Percentiles rank a stretch among this genome's conserved stretches.
phyloP scores from a whole-genome alignment of 2,329 filamentous ascomycete genomes.

The Geoglossum cookeanum region DNA sequence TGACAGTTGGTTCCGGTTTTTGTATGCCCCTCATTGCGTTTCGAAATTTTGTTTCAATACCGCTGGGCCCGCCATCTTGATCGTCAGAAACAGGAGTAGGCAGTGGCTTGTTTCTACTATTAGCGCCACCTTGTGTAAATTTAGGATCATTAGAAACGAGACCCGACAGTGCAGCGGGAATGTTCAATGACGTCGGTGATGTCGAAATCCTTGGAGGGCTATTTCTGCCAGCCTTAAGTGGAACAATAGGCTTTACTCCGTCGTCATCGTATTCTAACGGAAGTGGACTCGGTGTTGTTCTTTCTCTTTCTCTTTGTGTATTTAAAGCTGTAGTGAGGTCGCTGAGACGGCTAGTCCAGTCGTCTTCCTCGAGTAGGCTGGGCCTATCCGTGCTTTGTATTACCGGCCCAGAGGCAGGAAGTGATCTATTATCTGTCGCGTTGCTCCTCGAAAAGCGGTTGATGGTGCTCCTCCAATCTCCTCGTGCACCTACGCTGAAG shows the following conservation, averaged over 20 bases:
- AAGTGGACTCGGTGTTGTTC: not conserved
- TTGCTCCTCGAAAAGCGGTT: conserved; percentile 45
- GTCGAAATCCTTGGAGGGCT: conserved; percentile 18
- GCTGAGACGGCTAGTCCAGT: not conserved
- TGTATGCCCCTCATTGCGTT: conserved; percentile 2
- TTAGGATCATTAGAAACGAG: not conserved
- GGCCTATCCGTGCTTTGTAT: conserved; percentile 21
- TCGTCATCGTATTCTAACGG: conserved; percentile 15
- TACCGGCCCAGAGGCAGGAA: conserved; percentile 30
- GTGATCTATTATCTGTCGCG: conserved; percentile 41
- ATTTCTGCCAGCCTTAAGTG: conserved; percentile 22
- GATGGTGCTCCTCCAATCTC: conserved; percentile 53
- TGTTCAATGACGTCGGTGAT: conserved; percentile 8
- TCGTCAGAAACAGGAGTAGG: not conserved
- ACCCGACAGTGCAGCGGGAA: conserved; percentile 10
- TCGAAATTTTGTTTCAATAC: not conserved
- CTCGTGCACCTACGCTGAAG: conserved; percentile 18
- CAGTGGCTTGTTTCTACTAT: not conserved
- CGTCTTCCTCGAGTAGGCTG: conserved; percentile 3
- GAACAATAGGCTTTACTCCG: conserved; percentile 22
- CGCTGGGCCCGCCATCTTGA: not conserved
- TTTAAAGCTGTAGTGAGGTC: not conserved
- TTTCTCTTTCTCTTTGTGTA: not conserved
- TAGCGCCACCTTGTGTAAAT: not conserved
- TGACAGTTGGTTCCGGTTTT: conserved; percentile 14